These are phyloP conservation scores for Terfezia boudieri DNA, from an alignment of 495 filamentous ascomycete genomes.

Conservation along the genomic window DNA sequence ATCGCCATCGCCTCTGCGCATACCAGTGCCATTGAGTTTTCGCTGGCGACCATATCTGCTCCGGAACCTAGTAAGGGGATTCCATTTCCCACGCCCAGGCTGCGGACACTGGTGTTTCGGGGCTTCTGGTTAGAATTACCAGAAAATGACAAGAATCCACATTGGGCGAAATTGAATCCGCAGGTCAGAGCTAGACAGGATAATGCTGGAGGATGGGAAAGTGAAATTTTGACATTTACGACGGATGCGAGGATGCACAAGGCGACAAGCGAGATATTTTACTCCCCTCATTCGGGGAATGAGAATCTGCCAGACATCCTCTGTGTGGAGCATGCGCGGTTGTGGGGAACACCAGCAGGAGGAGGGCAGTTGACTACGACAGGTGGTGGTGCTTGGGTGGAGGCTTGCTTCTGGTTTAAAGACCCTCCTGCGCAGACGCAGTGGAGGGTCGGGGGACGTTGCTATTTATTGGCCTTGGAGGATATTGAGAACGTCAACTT, in stretches of 20 bases:
- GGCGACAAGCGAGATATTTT: conserved; percentile 17
- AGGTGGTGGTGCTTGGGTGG: conserved; percentile 26
- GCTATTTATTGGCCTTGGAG: conserved; percentile 31
- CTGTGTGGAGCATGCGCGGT: background rate
- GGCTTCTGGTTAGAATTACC: conserved; percentile 58
- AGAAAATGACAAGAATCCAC: conserved; percentile 42
- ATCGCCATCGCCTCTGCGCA: too few relatives aligned
- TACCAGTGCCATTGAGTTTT: background rate
- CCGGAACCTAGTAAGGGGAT: background rate
- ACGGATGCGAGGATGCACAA: conserved; percentile 80
- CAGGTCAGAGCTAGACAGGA: conserved; percentile 34
- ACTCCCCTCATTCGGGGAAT: background rate
- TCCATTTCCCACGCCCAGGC: conserved; percentile 15
- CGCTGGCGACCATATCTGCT: background rate
- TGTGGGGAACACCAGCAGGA: background rate
- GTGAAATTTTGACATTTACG: conserved; percentile 43
- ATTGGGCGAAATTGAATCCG: conserved; percentile 38
- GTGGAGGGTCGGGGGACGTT: conserved; percentile 61
- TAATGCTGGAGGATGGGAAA: too few relatives aligned
- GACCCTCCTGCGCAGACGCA: conserved; percentile 36
- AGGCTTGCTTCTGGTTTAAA: conserved; percentile 61
- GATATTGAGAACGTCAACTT: background rate
- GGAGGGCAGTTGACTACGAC: background rate
- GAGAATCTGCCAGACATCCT: background rate
- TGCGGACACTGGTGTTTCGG: conserved; percentile 49